Evolutionary conservation across 2,329 filamentous ascomycete species (phyloP), one percentile per base, ranked within the genome.

Genomic region (Ophiocordyceps camponoti-floridani): DNA sequence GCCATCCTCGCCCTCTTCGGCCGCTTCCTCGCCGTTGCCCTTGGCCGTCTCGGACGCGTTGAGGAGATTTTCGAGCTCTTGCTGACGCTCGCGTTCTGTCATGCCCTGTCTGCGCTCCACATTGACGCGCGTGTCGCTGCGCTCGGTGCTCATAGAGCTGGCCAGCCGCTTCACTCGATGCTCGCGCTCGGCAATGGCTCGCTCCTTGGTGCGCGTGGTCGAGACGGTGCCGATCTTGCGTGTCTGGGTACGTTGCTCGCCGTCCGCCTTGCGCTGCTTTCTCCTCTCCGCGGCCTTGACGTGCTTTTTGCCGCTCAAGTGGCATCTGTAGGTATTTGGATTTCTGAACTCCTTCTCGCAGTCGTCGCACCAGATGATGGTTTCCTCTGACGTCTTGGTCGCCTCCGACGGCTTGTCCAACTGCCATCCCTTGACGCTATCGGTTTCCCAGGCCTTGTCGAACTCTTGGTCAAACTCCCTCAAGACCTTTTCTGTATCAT

Each of bases 311-410:
- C 89, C 89, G 0, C 69, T 82, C 48, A 98, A 64, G 60, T 98
- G 91, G 35, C 77, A 79, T 54, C 87, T 88, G 68, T 94, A 94
- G 42, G 95, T 86, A 49, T 94, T 94, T 51, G 91, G 79, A 55
- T 95, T 96, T 56, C 84, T 87, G 65, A 96, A 98, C 47, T 89
- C 85, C 63, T 88, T 95, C 57, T 91, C 82, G 59, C 91, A 98
- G 49, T 88, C 87, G 6, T 81, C 72, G 56, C 91, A 98, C 83
- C 84, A 96, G 14, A 87, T 73, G 0, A 82, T 84, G 44, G 55
- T 69, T 56, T 56, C 56, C 45, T 61, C 65, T 9, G 54, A 45
- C 27, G 54, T 50, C 19, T 53, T 44, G 2, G 58, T 18, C 28
- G 3, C 45, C 43, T n/a, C 46, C 53, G 23, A 19, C 50, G 54